A percentile compares a stretch with the other conserved stretches of the same genome.
Evolutionary conservation across 1,139 yeast species (phyloP).

Genomic region (Saccharomyces hybrid): DNA sequence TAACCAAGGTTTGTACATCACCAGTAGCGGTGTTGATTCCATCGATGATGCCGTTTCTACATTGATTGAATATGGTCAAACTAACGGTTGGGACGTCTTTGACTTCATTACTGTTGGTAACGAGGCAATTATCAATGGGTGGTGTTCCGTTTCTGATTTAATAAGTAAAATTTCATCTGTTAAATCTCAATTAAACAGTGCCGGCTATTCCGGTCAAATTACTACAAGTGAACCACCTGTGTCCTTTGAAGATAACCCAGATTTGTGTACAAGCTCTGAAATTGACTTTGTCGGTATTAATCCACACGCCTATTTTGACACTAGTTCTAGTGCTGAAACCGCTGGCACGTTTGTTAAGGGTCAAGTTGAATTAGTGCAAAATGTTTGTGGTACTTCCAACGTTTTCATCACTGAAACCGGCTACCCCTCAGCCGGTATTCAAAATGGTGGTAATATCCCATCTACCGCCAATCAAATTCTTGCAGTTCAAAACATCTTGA

Average conservation of each 20-base stretch:
- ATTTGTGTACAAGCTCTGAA: conserved; percentile 56
- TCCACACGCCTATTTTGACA: conserved; percentile 79
- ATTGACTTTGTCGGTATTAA: conserved; percentile 79
- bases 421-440: conserved; percentile 67
- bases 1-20: conserved; percentile 84
- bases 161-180: conserved; percentile 57
- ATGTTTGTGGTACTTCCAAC: conserved; percentile 43
- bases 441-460: conserved; percentile 71
- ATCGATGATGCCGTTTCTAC: conserved; percentile 52
- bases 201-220: conserved; percentile 71
- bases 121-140: conserved; percentile 68
- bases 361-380: conserved; percentile 49
- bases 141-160: conserved; percentile 50
- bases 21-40: conserved; percentile 53
- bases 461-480: conserved; percentile 56
- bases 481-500: conserved; percentile 58
- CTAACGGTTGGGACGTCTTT: conserved; percentile 59
- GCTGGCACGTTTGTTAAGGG: conserved; percentile 68
- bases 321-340: conserved; percentile 48
- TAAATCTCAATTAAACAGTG: conserved; percentile 46
- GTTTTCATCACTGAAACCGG: conserved; percentile 77
- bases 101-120: conserved; percentile 76
- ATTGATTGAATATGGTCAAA: conserved; percentile 45
- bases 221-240: conserved; percentile 88
- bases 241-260: conserved; percentile 54